Base-by-base conservation (phyloP, 495 filamentous ascomycete genomes). In the Talaromyces thailandensis region DNA sequence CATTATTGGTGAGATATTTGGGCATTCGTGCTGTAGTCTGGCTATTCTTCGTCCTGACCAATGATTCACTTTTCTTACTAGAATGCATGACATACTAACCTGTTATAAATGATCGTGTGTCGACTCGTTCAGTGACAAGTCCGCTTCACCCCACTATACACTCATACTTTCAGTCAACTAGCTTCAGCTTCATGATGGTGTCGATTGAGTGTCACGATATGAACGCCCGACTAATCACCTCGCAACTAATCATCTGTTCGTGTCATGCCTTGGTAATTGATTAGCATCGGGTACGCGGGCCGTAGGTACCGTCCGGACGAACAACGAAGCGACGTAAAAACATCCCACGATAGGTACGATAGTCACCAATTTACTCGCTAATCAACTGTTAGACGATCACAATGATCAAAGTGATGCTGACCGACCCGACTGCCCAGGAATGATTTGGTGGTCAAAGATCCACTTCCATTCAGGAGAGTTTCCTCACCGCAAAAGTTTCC, bases 21-120 rank as follows among this genome's bases (percentile, higher is more conserved):
- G 59, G 59, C 59, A 61, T 25, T 61, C 40, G 59, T 61, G 59
- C 59, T 61, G 25, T 40, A 21, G 59, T 43, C 12, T 14, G 11
- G 35, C 18, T 3, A 25, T 24, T 28, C 9, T 16, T 26, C 24
- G 16, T 16, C 9, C n/a, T 55, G 24, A 12, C 53, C 48, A 51
- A 9, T 53, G 16, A 28, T 53, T 26, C 26, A 50, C n/a, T 50
- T 24, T n/a, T 3, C 32, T 37, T 37, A 37, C 32, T 14, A 4
- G 6, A 40, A 40, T 40, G 35, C 14, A 40, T 16, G 35, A 40
- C 35, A 40, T 40, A 40, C 35, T 16, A 37, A 37, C 35, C 14
- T 40, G 35, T 40, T 40, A 16, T 2, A 16, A 14, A 37, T 40
- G 35, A 40, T 40, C 35, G 35, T 40, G 14, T 9, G 43, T 48